These are phyloP conservation scores for Leucosporidium creatinivorum DNA, from an alignment of 768 basidiomycete genomes.

Conservation along the genomic window DNA sequence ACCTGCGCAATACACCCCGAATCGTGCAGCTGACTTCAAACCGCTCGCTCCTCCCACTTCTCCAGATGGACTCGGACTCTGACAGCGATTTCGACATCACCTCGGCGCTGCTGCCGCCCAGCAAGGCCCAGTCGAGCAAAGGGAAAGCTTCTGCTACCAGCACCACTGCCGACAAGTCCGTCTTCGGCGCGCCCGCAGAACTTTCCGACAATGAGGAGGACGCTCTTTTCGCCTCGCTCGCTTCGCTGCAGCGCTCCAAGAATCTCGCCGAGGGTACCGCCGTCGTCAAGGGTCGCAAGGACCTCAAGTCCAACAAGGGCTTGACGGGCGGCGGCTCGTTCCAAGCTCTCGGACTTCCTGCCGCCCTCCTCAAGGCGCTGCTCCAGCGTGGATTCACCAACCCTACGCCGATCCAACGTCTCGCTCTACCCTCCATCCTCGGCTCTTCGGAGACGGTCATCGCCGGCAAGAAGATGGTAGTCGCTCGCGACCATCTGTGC, in stretches of 20 bases:
- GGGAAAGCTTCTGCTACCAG: neutral
- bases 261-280: slow-evolving; percentile 69
- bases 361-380: slow-evolving; percentile 71
- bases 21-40: neutral
- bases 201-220: slow-evolving; percentile 22
- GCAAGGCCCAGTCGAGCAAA: neutral
- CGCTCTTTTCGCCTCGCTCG: slow-evolving; percentile 21
- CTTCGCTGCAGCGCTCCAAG: slow-evolving; percentile 40
- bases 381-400: slow-evolving; percentile 87
- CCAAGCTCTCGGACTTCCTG: slow-evolving; percentile 88
- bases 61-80: slow-evolving; percentile 24
- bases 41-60: neutral
- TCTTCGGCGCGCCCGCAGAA: neutral
- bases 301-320: slow-evolving; percentile 58
- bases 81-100: slow-evolving; percentile 26
- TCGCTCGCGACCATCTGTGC: slow-evolving; percentile 33
- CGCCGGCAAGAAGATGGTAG: slow-evolving; percentile 45
- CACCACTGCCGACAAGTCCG: neutral
- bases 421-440: slow-evolving; percentile 76
- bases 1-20: neutral
- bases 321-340: slow-evolving; percentile 90
- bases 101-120: slow-evolving; percentile 14
- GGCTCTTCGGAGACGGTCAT: slow-evolving; percentile 80
- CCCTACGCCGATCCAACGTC: slow-evolving; percentile 92
- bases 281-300: slow-evolving; percentile 58